Percentiles rank a stretch among this genome's conserved stretches.
Evolutionary conservation across 2,329 filamentous ascomycete genomes (phyloP).

Genomic region (Exophiala dermatitidis): DNA sequence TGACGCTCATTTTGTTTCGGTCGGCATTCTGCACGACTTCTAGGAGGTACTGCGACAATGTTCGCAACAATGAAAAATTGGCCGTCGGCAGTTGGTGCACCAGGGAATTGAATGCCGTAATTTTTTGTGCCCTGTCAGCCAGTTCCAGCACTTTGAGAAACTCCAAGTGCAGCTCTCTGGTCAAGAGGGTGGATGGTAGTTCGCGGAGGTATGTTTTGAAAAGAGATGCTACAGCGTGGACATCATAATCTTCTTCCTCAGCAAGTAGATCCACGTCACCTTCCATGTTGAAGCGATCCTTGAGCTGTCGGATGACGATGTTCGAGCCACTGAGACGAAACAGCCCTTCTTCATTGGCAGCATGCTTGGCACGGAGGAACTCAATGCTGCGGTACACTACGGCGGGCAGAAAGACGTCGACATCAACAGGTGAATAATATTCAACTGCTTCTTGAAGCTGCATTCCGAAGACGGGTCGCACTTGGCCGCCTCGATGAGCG

Average conservation of each 20-base stretch:
- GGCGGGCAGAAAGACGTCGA: constrained; percentile 71
- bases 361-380: constrained; percentile 77
- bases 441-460: constrained; percentile 79
- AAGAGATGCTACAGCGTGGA: constrained; percentile 89
- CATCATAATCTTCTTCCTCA: constrained; percentile 83
- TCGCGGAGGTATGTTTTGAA: constrained; percentile 92
- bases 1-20: constrained; percentile 95
- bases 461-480: constrained; percentile 74
- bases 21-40: constrained; percentile 85
- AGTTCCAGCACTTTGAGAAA: constrained; percentile 83
- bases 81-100: constrained; percentile 71
- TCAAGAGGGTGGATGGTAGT: constrained; percentile 82
- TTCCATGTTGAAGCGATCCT: constrained; percentile 88
- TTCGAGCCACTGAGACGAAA: constrained; percentile 97
- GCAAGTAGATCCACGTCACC: constrained; percentile 80
- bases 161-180: constrained; percentile 79
- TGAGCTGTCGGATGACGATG: constrained; percentile 80
- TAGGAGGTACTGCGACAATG: constrained; percentile 81
- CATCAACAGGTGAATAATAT: constrained; percentile 63
- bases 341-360: constrained; percentile 82
- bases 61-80: constrained; percentile 74
- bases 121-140: constrained; percentile 65
- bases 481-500: constrained; percentile 23
- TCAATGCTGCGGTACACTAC: constrained; percentile 95
- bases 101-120: constrained; percentile 66